Base-by-base conservation (phyloP, 257 asterid species). In the Nicotiana paniculata region DNA sequence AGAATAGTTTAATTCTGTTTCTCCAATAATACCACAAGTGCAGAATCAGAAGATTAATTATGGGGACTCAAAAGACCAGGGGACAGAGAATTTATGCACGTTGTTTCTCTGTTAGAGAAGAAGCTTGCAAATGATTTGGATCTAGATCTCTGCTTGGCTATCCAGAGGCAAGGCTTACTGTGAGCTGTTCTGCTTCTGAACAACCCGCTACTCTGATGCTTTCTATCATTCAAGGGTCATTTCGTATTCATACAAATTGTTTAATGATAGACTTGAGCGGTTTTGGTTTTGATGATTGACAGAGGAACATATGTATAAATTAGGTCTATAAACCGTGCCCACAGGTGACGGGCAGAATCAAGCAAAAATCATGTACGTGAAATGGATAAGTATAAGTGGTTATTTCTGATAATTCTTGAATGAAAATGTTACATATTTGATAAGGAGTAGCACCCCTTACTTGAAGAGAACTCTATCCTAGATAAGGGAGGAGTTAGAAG, bases 71-170 rank as follows among this genome's bases (percentile, higher is more conserved):
- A 82, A 84, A 81, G 91, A 86, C 92, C 86, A 84, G 83, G 87
- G 55, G 89, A 88, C 92, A 87, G 3, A 51, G 81, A 79, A 81
- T 64, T 84, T 83, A 77, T 63, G 79, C 48, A 62, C 64, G 74
- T 8, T 81, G 84, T 65, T 79, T 77, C 61, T 51, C 61, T 84
- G 88, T 82, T 87, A 63, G 63, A 81, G 59, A 43, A 33, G 84
- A 70, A 83, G 53, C 51, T 77, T 66, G 82, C 77, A 77, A 46
- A 61, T 85, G 81, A 93, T 91, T 90, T 88, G 80, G 85, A 92
- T 93, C 94, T 90, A 83, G 90, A 91, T 93, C 94, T 92, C 69
- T 91, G 97, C 90, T 77, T 37, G 10, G 70, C 86, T 77, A 74
- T 70, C 87, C 89, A 86, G 87, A 84, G 90, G 93, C 96, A 92